Percentiles rank a stretch among this genome's conserved stretches.
phyloP scores from a whole-genome alignment of 2,329 filamentous ascomycete species.

The Rhytidhysteron rufulum region DNA sequence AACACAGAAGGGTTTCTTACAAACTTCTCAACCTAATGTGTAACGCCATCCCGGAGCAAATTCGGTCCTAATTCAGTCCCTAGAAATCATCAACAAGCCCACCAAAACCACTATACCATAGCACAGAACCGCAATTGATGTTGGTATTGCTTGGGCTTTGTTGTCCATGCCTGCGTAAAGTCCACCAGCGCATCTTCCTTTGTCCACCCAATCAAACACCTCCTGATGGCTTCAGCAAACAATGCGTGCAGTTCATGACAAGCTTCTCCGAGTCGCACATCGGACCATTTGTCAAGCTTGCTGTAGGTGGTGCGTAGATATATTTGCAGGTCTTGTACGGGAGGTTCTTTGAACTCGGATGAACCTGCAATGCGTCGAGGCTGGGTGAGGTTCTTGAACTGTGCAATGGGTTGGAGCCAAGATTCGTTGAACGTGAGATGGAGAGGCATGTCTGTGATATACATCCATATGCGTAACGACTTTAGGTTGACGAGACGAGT shows the following conservation, averaged over 20 bases:
- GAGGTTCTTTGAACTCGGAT: neutral
- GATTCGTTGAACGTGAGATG: slow-evolving; percentile 18
- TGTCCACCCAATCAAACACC: slow-evolving; percentile 20
- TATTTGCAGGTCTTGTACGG: neutral
- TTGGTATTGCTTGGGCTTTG: slow-evolving; percentile 5
- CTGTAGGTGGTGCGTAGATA: neutral
- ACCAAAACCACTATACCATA: neutral
- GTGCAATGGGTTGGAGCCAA: slow-evolving; percentile 24
- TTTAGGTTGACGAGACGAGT: slow-evolving; percentile 18
- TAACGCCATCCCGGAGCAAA: no score
- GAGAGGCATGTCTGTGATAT: slow-evolving; percentile 13
- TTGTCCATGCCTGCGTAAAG: slow-evolving; percentile 20
- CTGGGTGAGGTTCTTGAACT: slow-evolving; percentile 20
- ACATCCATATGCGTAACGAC: slow-evolving; percentile 18
- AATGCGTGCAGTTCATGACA: slow-evolving; percentile 21
- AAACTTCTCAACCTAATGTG: no score
- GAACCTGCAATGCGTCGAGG: neutral
- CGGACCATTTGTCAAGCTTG: neutral
- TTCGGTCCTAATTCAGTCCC: no score
- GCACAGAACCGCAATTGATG: slow-evolving; percentile 8
- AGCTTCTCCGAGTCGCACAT: slow-evolving; percentile 12
- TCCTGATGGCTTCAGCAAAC: slow-evolving; percentile 23
- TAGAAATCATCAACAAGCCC: neutral
- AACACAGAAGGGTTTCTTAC: no score
- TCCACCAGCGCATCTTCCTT: slow-evolving; percentile 24